Evolutionary conservation across 164 flowering plant genomes (phyloP).

Genomic region (Macadamia integrifolia): DNA sequence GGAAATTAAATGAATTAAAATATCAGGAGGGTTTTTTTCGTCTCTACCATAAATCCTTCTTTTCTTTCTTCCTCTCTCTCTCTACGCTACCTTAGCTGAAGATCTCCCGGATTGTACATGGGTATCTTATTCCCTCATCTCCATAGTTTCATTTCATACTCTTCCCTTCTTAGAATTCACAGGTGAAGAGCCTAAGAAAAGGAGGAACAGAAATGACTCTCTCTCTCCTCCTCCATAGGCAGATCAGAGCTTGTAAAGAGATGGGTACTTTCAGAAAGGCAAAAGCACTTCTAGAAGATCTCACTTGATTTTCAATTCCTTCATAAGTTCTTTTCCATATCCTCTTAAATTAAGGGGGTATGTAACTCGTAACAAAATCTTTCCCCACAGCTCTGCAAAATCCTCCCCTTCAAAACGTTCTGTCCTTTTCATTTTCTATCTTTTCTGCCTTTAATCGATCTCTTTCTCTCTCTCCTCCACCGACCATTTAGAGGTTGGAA

Average conservation of each 20-base stretch:
- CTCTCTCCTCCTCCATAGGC: slow-evolving; percentile 1
- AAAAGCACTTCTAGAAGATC: slow-evolving; percentile 19
- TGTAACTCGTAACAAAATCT: slow-evolving; percentile 10
- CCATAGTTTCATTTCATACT: slow-evolving; percentile 4
- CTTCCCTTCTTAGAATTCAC: slow-evolving; percentile 5
- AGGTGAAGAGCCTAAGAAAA: slow-evolving; percentile 3
- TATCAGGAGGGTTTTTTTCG: neutral
- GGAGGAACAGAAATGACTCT: slow-evolving; percentile 12
- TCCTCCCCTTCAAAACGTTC: neutral
- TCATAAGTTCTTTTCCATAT: slow-evolving; percentile 10
- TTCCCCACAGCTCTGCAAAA: neutral
- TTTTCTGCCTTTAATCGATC: slow-evolving; percentile 4
- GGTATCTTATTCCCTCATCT: neutral
- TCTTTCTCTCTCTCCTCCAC: slow-evolving; percentile 5
- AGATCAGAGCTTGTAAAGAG: slow-evolving; percentile 28
- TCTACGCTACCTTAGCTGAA: slow-evolving; percentile 17
- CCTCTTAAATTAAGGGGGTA: slow-evolving; percentile 9
- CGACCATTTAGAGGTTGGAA: neutral
- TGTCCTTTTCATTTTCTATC: neutral
- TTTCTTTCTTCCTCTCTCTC: neutral
- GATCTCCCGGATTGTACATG: slow-evolving; percentile 8
- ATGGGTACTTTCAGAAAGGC: slow-evolving; percentile 33
- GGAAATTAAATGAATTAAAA: no score
- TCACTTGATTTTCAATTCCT: slow-evolving; percentile 8
- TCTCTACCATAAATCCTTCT: neutral